phyloP scores from a whole-genome alignment of 805 yeast species.

The Metschnikowia vanudenii region DNA sequence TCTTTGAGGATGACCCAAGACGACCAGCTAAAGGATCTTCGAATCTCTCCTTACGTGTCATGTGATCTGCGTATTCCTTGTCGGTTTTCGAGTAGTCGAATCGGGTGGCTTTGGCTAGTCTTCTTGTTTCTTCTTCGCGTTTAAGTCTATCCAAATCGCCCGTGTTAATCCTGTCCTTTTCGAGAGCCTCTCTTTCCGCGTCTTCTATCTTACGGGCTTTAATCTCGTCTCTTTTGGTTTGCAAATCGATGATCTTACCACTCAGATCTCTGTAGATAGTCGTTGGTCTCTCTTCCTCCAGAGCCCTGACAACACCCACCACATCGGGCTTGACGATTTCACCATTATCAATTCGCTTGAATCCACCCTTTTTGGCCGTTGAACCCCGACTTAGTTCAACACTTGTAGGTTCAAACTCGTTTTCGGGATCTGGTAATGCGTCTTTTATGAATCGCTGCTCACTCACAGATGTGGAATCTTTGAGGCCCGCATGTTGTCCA shows the following conservation, averaged over 20 bases:
- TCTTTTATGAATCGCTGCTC: not conserved
- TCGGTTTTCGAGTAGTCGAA: slow-evolving; percentile 34
- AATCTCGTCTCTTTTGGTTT: slow-evolving; percentile 11
- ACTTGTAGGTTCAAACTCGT: slow-evolving; percentile 25
- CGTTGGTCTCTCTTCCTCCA: slow-evolving; percentile 24
- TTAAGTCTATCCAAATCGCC: slow-evolving; percentile 15
- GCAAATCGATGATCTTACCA: slow-evolving; percentile 30
- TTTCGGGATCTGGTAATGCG: slow-evolving; percentile 8
- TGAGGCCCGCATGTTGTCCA: not conserved
- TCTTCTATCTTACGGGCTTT: slow-evolving; percentile 14
- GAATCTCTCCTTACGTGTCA: slow-evolving; percentile 32
- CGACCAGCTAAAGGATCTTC: slow-evolving; percentile 62
- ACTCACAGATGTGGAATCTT: not conserved
- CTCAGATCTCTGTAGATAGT: slow-evolving; percentile 43
- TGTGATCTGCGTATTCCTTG: slow-evolving; percentile 32
- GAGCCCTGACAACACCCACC: not conserved
- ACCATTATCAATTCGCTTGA: slow-evolving; percentile 37
- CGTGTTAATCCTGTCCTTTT: slow-evolving; percentile 15
- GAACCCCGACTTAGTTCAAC: slow-evolving; percentile 15
- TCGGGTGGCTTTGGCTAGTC: slow-evolving; percentile 33
- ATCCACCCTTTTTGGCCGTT: slow-evolving; percentile 27
- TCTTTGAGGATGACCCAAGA: slow-evolving; percentile 9
- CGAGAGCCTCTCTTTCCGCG: slow-evolving; percentile 7
- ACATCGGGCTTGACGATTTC: slow-evolving; percentile 7
- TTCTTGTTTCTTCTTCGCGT: slow-evolving; percentile 15